Conservation (phyloP, 192 early-diverging fungal genomes). For the Coemansia sp. region DNA sequence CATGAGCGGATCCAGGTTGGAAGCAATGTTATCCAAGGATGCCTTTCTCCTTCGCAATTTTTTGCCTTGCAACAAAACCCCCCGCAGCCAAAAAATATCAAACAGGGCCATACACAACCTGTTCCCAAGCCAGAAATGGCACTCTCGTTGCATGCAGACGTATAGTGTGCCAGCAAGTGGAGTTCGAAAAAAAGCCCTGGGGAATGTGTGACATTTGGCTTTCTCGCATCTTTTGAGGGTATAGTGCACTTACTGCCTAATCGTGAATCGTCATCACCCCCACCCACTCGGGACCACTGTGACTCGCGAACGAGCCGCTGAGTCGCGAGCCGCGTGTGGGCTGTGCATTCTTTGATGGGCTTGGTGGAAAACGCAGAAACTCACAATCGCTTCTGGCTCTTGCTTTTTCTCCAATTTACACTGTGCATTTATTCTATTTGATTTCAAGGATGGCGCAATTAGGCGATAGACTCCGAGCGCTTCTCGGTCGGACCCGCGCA, state of each 20-base stretch:
- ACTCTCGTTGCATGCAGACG: constrained; percentile 23
- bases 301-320: not conserved
- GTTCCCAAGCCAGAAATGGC: constrained; percentile 1
- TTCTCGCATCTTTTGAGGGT: constrained; percentile 5
- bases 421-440: not conserved
- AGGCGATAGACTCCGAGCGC: constrained; percentile 26
- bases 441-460: constrained; percentile 7
- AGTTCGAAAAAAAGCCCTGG: constrained; percentile 5
- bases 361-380: too few relatives aligned
- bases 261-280: constrained; percentile 9
- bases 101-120: not conserved
- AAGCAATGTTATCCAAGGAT: too few relatives aligned
- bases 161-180: constrained; percentile 39
- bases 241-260: constrained; percentile 14
- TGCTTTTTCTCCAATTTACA: not conserved
- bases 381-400: not conserved
- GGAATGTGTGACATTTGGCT: constrained; percentile 3
- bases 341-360: not conserved
- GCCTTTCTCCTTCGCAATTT: not conserved
- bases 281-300: not conserved
- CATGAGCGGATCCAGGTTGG: not conserved
- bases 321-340: not conserved
- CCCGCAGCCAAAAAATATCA: constrained; percentile 1
- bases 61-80: not conserved
- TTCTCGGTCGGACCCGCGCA: constrained; percentile 17